Conservation (phyloP, 768 basidiomycete genomes). For the Podaxis mareebaensis region DNA sequence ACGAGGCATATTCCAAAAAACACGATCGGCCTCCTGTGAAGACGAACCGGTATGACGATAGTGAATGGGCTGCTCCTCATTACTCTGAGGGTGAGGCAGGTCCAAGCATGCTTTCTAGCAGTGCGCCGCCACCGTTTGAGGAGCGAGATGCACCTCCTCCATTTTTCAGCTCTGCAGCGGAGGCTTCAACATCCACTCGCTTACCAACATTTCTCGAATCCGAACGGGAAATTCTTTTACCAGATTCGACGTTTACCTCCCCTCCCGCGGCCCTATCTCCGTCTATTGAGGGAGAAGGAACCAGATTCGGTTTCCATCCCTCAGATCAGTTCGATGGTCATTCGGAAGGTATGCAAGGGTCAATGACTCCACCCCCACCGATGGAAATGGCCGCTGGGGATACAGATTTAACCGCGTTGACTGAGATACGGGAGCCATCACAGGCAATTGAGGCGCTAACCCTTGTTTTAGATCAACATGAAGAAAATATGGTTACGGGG, state of each 20-base stretch:
- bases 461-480: conserved; percentile 55
- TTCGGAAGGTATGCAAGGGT: conserved; percentile 62
- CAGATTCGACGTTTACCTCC: conserved; percentile 23
- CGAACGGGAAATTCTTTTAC: conserved; percentile 74
- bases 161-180: conserved; percentile 55
- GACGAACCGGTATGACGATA: conserved; percentile 71
- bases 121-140: conserved; percentile 83
- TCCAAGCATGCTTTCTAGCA: conserved; percentile 63
- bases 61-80: conserved; percentile 57
- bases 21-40: conserved; percentile 77
- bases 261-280: conserved; percentile 35
- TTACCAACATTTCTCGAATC: conserved; percentile 81
- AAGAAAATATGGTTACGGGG: conserved; percentile 36
- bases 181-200: conserved; percentile 57
- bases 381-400: conserved; percentile 76
- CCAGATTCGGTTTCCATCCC: conserved; percentile 69
- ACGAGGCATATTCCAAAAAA: conserved; percentile 83
- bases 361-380: conserved; percentile 72
- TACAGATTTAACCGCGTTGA: conserved; percentile 66
- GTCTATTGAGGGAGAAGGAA: conserved; percentile 71
- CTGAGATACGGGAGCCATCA: conserved; percentile 53
- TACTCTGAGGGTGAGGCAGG: conserved; percentile 76
- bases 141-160: conserved; percentile 75
- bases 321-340: conserved; percentile 84
- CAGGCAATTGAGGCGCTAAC: conserved; percentile 57